Evolutionary conservation across 2,329 filamentous ascomycete genomes (phyloP).

Genomic region (Epichloe coenophiala): DNA sequence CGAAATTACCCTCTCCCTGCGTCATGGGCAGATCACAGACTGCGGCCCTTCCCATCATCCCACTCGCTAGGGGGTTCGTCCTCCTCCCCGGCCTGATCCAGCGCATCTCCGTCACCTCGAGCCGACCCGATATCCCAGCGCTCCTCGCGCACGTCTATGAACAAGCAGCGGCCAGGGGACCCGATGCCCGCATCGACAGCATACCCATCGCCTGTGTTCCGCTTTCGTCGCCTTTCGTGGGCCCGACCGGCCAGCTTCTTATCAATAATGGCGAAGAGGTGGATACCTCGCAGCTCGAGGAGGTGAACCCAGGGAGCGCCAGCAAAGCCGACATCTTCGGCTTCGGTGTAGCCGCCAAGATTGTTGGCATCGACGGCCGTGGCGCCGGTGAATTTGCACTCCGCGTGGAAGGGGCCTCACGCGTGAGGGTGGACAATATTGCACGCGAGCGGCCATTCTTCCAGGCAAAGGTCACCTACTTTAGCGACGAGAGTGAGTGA

Average conservation of each 20-base stretch:
- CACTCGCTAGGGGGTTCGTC: slow-evolving; percentile 66
- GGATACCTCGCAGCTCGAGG: slow-evolving; percentile 26
- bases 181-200: slow-evolving; percentile 46
- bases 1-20: slow-evolving; percentile 4
- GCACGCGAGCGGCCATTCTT: slow-evolving; percentile 73
- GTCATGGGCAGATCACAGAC: slow-evolving; percentile 28
- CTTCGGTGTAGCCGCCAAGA: slow-evolving; percentile 70
- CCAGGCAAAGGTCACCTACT: slow-evolving; percentile 63
- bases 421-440: slow-evolving; percentile 54
- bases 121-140: slow-evolving; percentile 77
- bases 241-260: slow-evolving; percentile 60
- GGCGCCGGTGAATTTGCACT: slow-evolving; percentile 66
- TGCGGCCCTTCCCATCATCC: slow-evolving; percentile 58
- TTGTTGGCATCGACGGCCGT: slow-evolving; percentile 63
- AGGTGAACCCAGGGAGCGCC: slow-evolving; percentile 44
- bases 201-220: slow-evolving; percentile 83
- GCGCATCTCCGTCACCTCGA: slow-evolving; percentile 65
- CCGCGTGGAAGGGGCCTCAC: slow-evolving; percentile 71
- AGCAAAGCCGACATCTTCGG: slow-evolving; percentile 64
- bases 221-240: slow-evolving; percentile 61
- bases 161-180: slow-evolving; percentile 54
- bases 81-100: slow-evolving; percentile 77
- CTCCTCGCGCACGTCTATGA: slow-evolving; percentile 78
- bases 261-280: slow-evolving; percentile 49
- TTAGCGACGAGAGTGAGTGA: slow-evolving; percentile 52